Evolutionary conservation across 148 eudicot species (phyloP), one percentile per base, ranked within the genome.

Genomic region (Spergularia marina): DNA sequence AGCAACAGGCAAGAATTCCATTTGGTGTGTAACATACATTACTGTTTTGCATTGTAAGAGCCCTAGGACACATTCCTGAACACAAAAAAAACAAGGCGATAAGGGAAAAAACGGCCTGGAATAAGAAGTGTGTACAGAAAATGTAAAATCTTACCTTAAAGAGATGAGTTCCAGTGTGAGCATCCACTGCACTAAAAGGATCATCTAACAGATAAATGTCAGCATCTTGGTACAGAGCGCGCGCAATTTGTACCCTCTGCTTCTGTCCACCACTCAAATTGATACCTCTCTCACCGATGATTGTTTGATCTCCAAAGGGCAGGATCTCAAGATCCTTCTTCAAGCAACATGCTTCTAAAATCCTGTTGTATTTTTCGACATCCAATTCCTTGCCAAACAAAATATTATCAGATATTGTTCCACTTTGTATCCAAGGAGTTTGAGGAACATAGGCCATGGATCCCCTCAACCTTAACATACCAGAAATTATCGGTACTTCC

Each of bases 151-250:
- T 36, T 54, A 82, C 85, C 87, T 82, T 82, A 71, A 80, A 82
- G 12, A 85, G 78, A 69, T 82, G 84, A 72, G 78, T 65, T 14
- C 83, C 85, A 13, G 87, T 85, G 72, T 85, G 87, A 74, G 87
- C 87, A 82, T 85, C 87, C 16, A 82, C 85, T 23, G 85, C 85
- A 72, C 87, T 85, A 56, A 85, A 85, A 63, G 85, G 87, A 78
- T 85, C 87, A 75, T 85, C 87, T 77, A 85, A 82, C 15, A 85
- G 53, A 82, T 85, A 85, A 12, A 85, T 74, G 61, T 85, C 87
- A n/a, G 87, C 85, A 74, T 85, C 85, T 66, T 85, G 83, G 77
- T 85, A 85, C 30, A 84, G 57, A 53, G 87, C 85, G 14, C 83
- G 84, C 4, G 84, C 87, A 41, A 84, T 79, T 74, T 84, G 86